These are phyloP conservation scores for Sporothrix globosa DNA, from an alignment of 2,329 filamentous ascomycete genomes.

Conservation along the genomic window DNA sequence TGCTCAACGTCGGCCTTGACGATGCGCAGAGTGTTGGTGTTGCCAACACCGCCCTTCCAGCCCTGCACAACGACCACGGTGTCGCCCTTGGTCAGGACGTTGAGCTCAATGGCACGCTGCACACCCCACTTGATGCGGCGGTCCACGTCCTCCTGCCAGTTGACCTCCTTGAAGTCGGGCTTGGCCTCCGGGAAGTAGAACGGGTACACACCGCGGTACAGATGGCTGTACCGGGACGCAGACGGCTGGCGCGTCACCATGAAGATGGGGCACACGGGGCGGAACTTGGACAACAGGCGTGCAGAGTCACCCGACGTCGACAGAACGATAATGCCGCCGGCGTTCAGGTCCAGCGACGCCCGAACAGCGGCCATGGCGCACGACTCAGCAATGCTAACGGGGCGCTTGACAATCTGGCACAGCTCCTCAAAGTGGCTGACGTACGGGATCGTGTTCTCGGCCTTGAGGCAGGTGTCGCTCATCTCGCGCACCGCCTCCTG, in stretches of 20 bases:
- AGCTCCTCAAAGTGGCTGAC: slow-evolving; percentile 96
- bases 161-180: slow-evolving; percentile 88
- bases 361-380: slow-evolving; percentile 97
- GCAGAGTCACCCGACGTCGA: slow-evolving; percentile 95
- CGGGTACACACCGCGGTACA: slow-evolving; percentile 97
- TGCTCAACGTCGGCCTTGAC: slow-evolving; percentile 64
- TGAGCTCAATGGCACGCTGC: slow-evolving; percentile 79
- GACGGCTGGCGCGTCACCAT: slow-evolving; percentile 91
- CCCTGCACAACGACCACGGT: slow-evolving; percentile 83
- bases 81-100: slow-evolving; percentile 71
- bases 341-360: slow-evolving; percentile 93
- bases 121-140: slow-evolving; percentile 97
- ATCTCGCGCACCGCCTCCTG: slow-evolving; percentile 93
- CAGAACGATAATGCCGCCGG: slow-evolving; percentile 91
- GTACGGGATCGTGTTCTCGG: slow-evolving; percentile 96
- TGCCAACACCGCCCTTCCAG: slow-evolving; percentile 89
- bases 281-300: slow-evolving; percentile 95
- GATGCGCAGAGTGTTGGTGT: slow-evolving; percentile 79
- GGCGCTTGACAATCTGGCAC: slow-evolving; percentile 78
- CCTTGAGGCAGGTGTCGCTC: slow-evolving; percentile 95
- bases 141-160: slow-evolving; percentile 99
- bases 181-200: slow-evolving; percentile 93
- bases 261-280: slow-evolving; percentile 98
- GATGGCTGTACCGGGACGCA: slow-evolving; percentile 85
- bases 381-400: slow-evolving; percentile 86